phyloP scores from a whole-genome alignment of 306 rosid genomes.

The Rubus idaeus region DNA sequence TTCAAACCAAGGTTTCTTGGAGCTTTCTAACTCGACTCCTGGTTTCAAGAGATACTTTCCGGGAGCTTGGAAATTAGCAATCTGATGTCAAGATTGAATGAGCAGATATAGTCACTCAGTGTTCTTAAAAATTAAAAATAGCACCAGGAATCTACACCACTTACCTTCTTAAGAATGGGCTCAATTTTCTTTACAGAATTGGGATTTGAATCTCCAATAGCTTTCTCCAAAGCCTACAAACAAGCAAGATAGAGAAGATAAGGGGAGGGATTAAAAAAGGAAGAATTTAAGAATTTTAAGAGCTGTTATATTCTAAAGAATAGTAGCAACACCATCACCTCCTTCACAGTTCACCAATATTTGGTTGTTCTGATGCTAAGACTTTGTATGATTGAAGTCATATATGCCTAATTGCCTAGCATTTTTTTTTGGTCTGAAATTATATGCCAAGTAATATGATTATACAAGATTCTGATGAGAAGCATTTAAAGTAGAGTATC shows the following conservation, averaged over 20 bases:
- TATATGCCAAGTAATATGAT: neutral
- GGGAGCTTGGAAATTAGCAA: slow-evolving; percentile 74
- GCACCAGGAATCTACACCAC: slow-evolving; percentile 30
- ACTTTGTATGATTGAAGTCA: neutral
- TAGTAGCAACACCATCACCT: neutral
- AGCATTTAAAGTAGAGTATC: neutral
- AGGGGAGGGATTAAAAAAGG: neutral
- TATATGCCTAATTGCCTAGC: neutral
- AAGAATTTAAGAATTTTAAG: slow-evolving; percentile 2
- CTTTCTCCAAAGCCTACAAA: slow-evolving; percentile 79
- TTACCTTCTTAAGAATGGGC: slow-evolving; percentile 74
- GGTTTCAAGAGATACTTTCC: slow-evolving; percentile 75
- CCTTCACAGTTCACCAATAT: neutral
- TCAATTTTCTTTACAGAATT: slow-evolving; percentile 66
- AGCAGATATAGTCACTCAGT: slow-evolving; percentile 30
- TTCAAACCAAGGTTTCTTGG: slow-evolving; percentile 63
- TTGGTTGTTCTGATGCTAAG: slow-evolving; percentile 5
- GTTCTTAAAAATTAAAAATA: slow-evolving; percentile 26
- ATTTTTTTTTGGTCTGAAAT: neutral
- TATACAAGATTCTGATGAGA: neutral
- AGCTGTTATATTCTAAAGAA: neutral
- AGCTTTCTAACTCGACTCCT: slow-evolving; percentile 59
- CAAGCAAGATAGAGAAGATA: slow-evolving; percentile 21
- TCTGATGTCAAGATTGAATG: slow-evolving; percentile 57
- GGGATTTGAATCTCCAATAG: slow-evolving; percentile 72